Conservation (phyloP, 352 stramenopile genomes). For the Phytopythium helicoides region DNA sequence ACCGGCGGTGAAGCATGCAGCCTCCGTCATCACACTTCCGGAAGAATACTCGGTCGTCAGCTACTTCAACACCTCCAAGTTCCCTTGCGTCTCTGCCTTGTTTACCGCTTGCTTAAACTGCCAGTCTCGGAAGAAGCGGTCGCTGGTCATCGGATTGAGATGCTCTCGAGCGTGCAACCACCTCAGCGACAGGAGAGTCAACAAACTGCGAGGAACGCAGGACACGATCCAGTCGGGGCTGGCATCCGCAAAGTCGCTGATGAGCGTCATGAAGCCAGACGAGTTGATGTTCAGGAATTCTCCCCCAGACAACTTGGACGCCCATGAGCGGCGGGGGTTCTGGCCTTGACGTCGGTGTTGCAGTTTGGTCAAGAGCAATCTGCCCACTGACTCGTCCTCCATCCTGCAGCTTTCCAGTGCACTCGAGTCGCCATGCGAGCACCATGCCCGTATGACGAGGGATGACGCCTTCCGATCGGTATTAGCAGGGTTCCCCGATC, state of each 20-base stretch:
- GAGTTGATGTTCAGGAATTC: not conserved
- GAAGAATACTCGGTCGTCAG: not conserved
- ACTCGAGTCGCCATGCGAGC: no score
- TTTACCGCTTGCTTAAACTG: not conserved
- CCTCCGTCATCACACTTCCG: not conserved
- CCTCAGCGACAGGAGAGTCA: not conserved
- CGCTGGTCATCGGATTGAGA: not conserved
- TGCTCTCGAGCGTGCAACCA: not conserved
- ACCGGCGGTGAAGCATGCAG: no score
- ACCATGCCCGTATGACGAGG: no score
- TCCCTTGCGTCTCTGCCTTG: not conserved
- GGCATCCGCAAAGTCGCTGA: not conserved
- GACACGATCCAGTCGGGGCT: not conserved
- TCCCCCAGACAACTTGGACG: not conserved
- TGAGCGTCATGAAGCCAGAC: not conserved
- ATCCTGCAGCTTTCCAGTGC: no score
- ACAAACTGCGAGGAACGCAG: not conserved
- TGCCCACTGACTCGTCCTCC: no score
- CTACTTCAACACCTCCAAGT: slow-evolving; percentile 1
- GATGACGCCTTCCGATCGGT: no score
- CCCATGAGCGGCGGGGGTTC: not conserved
- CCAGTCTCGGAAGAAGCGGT: slow-evolving; percentile 2
- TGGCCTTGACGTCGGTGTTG: no score
- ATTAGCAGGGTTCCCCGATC: no score
- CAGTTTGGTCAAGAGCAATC: no score